Conservation (phyloP, 202 grass and related monocot species). For the Alloteropsis angusta region DNA sequence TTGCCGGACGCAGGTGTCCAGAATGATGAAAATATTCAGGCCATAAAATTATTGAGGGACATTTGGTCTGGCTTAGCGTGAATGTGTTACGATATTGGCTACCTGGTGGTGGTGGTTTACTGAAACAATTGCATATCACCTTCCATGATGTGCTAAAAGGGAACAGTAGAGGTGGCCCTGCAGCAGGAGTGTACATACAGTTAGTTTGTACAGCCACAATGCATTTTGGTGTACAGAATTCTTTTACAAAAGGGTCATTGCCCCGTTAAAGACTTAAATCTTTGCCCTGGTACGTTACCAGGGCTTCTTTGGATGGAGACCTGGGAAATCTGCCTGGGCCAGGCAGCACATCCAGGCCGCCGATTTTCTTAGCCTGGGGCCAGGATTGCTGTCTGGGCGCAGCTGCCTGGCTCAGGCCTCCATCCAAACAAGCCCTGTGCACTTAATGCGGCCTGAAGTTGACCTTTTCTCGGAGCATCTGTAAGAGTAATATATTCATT, state of each 20-base stretch:
- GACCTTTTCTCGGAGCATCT: too few species aligned
- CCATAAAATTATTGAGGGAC: constrained; percentile 30
- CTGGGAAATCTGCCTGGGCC: too few species aligned
- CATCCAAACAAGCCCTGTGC: too few species aligned
- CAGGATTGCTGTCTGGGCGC: too few species aligned
- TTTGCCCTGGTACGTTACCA: neutral
- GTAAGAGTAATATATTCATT: too few species aligned
- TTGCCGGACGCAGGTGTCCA: constrained; percentile 68
- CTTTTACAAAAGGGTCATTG: neutral
- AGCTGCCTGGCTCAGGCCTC: too few species aligned
- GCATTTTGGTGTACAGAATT: constrained; percentile 22
- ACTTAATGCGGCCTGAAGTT: too few species aligned
- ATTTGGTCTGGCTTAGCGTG: neutral
- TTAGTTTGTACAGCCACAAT: constrained; percentile 20
- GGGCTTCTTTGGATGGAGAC: too few species aligned
- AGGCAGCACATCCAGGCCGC: too few species aligned
- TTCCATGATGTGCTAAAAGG: neutral
- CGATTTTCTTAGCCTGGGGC: too few species aligned
- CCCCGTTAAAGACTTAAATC: neutral
- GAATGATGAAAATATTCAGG: constrained; percentile 86
- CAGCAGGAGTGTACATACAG: constrained; percentile 17
- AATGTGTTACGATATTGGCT: neutral
- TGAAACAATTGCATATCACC: neutral
- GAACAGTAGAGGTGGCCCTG: neutral
- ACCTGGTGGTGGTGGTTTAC: neutral